phyloP scores from a whole-genome alignment of 331 rosid genomes.

The Phaseolus coccineus region DNA sequence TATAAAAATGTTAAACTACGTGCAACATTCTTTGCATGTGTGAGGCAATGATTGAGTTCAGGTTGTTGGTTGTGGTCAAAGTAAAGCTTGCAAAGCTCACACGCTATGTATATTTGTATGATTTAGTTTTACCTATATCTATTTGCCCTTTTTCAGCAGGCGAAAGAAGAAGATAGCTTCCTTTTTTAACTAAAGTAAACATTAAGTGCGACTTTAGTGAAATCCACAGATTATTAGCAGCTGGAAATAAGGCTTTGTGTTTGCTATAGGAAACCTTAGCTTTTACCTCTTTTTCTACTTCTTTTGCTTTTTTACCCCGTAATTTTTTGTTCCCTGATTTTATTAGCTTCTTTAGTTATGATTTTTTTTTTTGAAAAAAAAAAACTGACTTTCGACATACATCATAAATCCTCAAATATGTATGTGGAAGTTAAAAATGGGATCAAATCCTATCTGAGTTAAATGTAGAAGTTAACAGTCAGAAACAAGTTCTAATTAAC shows the following conservation, averaged over 20 bases:
- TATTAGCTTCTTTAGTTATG: neutral
- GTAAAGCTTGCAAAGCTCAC: constrained; percentile 48
- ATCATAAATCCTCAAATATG: neutral
- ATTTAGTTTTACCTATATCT: constrained; percentile 30
- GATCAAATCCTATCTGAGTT: too few species aligned
- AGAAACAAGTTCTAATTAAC: too few species aligned
- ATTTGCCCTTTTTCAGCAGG: constrained; percentile 3
- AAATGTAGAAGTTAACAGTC: too few species aligned
- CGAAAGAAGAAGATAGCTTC: neutral
- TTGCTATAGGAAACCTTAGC: neutral
- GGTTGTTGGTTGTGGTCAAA: constrained; percentile 46
- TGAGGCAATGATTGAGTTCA: constrained; percentile 57
- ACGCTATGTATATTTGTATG: constrained; percentile 34
- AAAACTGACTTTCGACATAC: neutral
- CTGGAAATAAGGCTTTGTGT: constrained; percentile 40
- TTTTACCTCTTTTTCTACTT: neutral
- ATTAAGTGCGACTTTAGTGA: constrained; percentile 20
- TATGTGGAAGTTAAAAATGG: too few species aligned
- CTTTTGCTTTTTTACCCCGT: neutral
- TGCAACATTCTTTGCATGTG: constrained; percentile 50
- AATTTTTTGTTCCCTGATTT: neutral
- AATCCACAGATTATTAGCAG: constrained; percentile 33
- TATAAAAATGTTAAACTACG: neutral
- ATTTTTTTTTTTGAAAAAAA: neutral
- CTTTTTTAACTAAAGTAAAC: neutral